Conservation (phyloP, 441 rosid genomes). For the Pelargonium exstipulatum region DNA sequence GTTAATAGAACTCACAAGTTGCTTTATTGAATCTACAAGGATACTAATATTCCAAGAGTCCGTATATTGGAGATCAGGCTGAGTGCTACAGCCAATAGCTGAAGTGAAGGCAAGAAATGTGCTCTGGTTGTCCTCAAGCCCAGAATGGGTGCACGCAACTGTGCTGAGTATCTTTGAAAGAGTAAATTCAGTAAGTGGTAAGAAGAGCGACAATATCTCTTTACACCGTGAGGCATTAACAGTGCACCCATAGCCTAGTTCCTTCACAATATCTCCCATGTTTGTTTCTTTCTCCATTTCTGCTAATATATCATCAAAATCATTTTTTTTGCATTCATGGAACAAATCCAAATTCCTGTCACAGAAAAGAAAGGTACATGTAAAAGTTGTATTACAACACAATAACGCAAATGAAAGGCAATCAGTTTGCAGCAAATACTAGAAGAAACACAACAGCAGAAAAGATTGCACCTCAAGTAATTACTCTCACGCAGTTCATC, state of each 20-base stretch:
- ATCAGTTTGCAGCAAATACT: neutral
- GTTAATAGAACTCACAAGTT: constrained; percentile 51
- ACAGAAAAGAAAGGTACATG: constrained; percentile 10
- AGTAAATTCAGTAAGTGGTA: constrained; percentile 63
- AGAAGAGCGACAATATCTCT: constrained; percentile 68
- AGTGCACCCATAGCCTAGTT: constrained; percentile 88
- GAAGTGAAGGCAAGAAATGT: constrained; percentile 57
- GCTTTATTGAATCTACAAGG: constrained; percentile 65
- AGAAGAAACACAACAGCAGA: constrained; percentile 14
- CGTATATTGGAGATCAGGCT: constrained; percentile 47
- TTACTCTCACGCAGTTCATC: constrained; percentile 48
- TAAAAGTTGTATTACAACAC: constrained; percentile 7
- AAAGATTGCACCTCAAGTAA: constrained; percentile 29
- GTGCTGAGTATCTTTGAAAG: constrained; percentile 65
- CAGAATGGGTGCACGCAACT: constrained; percentile 46
- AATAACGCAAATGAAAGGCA: constrained; percentile 5
- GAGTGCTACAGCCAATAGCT: constrained; percentile 61
- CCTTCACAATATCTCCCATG: constrained; percentile 74
- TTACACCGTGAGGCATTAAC: constrained; percentile 63
- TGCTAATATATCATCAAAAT: constrained; percentile 71
- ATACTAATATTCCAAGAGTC: constrained; percentile 77
- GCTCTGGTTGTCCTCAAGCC: constrained; percentile 61
- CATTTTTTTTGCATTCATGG: constrained; percentile 47
- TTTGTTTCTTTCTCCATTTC: constrained; percentile 81
- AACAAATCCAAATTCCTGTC: constrained; percentile 47